A percentile compares a stretch with the other conserved stretches of the same genome.
phyloP scores from a whole-genome alignment of 345 rosid species.

The Aethionema arabicum region DNA sequence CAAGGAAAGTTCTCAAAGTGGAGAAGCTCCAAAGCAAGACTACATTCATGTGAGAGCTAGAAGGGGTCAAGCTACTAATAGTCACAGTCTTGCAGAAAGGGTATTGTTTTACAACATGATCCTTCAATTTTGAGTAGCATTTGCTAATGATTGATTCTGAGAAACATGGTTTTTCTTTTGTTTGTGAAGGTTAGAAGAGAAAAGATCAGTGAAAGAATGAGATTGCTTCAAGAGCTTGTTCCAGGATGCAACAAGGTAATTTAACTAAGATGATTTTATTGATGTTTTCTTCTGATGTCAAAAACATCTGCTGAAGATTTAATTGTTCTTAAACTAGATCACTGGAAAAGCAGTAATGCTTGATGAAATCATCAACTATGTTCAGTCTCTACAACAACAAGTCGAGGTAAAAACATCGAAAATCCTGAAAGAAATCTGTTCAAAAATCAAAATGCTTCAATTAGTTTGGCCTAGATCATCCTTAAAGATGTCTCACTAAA shows the following conservation, averaged over 20 bases:
- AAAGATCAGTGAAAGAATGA: conserved; percentile 95
- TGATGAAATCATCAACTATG: conserved; percentile 96
- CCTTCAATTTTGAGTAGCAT: no score
- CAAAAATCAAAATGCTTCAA: no score
- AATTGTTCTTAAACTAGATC: conserved; percentile 50
- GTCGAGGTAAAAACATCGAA: conserved; percentile 67
- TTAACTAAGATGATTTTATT: conserved; percentile 15
- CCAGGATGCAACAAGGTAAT: conserved; percentile 96
- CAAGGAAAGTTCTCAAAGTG: conserved; percentile 63
- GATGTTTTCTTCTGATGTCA: background rate
- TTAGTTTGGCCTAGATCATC: conserved; percentile 5
- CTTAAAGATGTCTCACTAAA: no score
- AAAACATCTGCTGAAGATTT: conserved; percentile 7
- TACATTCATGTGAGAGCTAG: conserved; percentile 93
- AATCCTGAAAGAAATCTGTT: no score
- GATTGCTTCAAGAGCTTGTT: conserved; percentile 95
- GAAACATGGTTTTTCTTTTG: background rate
- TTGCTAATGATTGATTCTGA: conserved; percentile 19
- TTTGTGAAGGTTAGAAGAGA: conserved; percentile 85
- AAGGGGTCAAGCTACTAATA: conserved; percentile 96
- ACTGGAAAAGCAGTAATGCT: conserved; percentile 99
- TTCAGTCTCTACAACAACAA: conserved; percentile 92
- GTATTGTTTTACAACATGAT: conserved; percentile 37
- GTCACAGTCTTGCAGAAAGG: conserved; percentile 98
- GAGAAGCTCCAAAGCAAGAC: conserved; percentile 69